Conservation (phyloP, 176 grass and related monocot species). For the Lolium perenne region DNA sequence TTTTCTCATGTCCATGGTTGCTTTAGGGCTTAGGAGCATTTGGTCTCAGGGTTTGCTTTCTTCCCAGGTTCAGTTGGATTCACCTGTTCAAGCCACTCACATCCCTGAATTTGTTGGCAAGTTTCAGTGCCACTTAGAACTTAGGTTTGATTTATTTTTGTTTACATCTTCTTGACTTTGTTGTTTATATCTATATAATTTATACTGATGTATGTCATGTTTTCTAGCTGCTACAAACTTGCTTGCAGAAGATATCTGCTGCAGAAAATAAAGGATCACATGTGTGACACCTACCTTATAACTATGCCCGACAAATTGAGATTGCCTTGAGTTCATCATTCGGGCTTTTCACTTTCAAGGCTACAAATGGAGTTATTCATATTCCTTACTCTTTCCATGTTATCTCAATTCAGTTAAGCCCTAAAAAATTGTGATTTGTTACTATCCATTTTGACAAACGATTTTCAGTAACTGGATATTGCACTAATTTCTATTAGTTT, state of each 20-base stretch:
- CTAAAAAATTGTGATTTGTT: neutral
- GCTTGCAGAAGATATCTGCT: neutral
- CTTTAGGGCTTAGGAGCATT: neutral
- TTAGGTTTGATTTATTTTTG: neutral
- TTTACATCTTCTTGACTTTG: no score
- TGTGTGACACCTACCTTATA: neutral
- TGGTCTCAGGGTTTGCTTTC: no score
- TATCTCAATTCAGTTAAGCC: neutral
- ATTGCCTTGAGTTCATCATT: neutral
- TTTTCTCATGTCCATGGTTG: no score
- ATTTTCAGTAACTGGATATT: no score
- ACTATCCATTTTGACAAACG: neutral
- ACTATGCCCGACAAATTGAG: neutral
- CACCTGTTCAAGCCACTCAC: no score
- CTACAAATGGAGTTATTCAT: neutral
- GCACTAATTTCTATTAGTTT: no score
- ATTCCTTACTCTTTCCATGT: neutral
- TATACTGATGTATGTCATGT: neutral
- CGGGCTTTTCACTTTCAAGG: neutral
- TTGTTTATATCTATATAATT: neutral
- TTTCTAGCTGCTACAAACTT: neutral
- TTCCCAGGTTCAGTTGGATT: no score
- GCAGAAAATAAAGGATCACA: neutral
- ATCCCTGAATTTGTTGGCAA: neutral
- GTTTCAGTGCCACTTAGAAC: neutral